A percentile compares a stretch with the other conserved stretches of the same genome.
These are phyloP conservation scores for Plasmodium relictum DNA, from an alignment of 169 alveolate genomes.

Conservation along the genomic window DNA sequence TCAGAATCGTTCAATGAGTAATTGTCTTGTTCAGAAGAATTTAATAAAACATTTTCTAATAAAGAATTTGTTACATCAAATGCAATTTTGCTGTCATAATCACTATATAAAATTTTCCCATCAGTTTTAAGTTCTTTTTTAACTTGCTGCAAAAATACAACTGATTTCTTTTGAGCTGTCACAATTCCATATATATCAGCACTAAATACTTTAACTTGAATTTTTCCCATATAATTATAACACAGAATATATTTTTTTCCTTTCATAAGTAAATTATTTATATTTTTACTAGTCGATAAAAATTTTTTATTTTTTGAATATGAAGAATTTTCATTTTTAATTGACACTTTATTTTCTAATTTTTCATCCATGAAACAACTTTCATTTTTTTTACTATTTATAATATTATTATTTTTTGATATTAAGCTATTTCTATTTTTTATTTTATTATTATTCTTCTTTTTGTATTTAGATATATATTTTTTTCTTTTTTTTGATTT, in stretches of 20 bases:
- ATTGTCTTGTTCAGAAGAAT: slow-evolving; percentile 10
- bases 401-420: slow-evolving; percentile 8
- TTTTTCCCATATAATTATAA: slow-evolving; percentile 52
- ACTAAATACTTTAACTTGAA: slow-evolving; percentile 60
- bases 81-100: slow-evolving; percentile 41
- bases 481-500: slow-evolving; percentile 18
- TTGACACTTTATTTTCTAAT: neutral
- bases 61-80: slow-evolving; percentile 37
- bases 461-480: neutral
- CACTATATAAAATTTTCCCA: slow-evolving; percentile 61
- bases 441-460: slow-evolving; percentile 7
- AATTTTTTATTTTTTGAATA: slow-evolving; percentile 28
- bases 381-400: slow-evolving; percentile 9
- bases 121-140: slow-evolving; percentile 44
- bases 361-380: slow-evolving; percentile 5
- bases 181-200: slow-evolving; percentile 52
- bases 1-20: neutral
- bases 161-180: slow-evolving; percentile 60
- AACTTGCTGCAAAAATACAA: slow-evolving; percentile 56
- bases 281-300: slow-evolving; percentile 31
- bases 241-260: slow-evolving; percentile 53
- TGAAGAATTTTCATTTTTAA: neutral
- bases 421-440: neutral
- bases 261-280: slow-evolving; percentile 38
- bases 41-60: slow-evolving; percentile 18